These are phyloP conservation scores for Volvariella volvacea DNA, from an alignment of 1,284 basidiomycete species.

Conservation along the genomic window DNA sequence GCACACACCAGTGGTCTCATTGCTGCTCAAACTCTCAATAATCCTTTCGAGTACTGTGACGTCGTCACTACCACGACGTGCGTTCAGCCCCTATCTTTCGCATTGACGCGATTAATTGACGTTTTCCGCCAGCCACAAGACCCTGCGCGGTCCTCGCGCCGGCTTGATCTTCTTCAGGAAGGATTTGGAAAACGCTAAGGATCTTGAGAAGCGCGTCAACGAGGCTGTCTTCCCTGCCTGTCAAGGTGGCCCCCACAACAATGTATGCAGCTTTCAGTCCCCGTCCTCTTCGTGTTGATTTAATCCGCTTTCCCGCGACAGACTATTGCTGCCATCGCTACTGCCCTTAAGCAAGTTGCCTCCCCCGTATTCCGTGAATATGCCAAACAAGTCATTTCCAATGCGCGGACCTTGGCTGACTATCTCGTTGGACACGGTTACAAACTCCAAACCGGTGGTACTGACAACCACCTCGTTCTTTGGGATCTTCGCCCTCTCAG, in stretches of 20 bases:
- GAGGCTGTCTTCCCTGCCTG: conserved; percentile 99
- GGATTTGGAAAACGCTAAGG: conserved; percentile 72
- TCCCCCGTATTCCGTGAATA: conserved; percentile 91
- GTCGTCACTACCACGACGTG: conserved; percentile 95
- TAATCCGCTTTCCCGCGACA: conserved; percentile 25
- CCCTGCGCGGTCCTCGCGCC: conserved; percentile 95
- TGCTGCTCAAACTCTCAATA: conserved; percentile 88
- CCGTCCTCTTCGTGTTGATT: neutral
- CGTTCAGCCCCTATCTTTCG: conserved; percentile 19
- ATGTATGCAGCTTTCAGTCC: conserved; percentile 46
- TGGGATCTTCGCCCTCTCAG: conserved; percentile 97
- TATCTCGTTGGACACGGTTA: conserved; percentile 77
- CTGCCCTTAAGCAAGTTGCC: conserved; percentile 90
- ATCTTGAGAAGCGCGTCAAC: conserved; percentile 95
- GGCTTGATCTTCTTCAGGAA: conserved; percentile 99
- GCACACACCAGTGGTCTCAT: conserved; percentile 97
- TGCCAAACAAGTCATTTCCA: conserved; percentile 91
- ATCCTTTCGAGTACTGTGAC: conserved; percentile 96
- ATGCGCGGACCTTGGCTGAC: conserved; percentile 72
- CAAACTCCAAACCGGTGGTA: conserved; percentile 95
- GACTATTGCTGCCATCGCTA: conserved; percentile 96
- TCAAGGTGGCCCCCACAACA: conserved; percentile 99
- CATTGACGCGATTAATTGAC: conserved; percentile 3
- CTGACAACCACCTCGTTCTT: conserved; percentile 96
- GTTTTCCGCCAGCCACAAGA: conserved; percentile 75